A percentile compares a stretch with the other conserved stretches of the same genome.
phyloP scores from a whole-genome alignment of 345 rosid species.

The Citrus sp. region DNA sequence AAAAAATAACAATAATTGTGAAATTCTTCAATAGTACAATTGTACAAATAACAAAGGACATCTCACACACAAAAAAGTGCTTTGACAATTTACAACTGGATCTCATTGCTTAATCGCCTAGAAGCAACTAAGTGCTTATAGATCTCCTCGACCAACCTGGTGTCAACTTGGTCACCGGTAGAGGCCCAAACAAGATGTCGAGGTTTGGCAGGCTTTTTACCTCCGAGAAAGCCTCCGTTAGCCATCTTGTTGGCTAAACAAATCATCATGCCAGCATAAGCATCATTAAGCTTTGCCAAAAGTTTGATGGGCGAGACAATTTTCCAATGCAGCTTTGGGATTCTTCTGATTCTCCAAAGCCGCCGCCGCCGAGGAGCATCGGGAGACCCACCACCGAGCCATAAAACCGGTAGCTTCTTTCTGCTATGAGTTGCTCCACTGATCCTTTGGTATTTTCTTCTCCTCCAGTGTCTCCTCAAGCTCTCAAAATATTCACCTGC shows the following conservation, averaged over 20 bases:
- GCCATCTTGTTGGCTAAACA: slow-evolving; percentile 18
- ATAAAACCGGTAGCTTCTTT: slow-evolving; percentile 26
- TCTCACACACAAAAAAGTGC: background rate
- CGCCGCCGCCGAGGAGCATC: background rate
- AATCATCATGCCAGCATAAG: slow-evolving; percentile 32
- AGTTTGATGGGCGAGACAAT: slow-evolving; percentile 27
- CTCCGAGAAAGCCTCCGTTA: slow-evolving; percentile 16
- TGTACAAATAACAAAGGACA: no score
- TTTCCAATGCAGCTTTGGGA: slow-evolving; percentile 1
- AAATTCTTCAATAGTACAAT: no score
- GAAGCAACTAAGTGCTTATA: slow-evolving; percentile 36
- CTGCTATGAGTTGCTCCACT: background rate
- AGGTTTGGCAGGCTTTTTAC: slow-evolving; percentile 24
- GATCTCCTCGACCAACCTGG: slow-evolving; percentile 26
- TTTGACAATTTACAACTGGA: background rate
- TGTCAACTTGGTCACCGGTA: slow-evolving; percentile 35
- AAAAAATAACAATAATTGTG: no score
- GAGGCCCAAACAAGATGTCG: slow-evolving; percentile 14
- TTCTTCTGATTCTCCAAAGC: background rate
- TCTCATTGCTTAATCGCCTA: slow-evolving; percentile 7
- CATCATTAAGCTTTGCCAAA: slow-evolving; percentile 30
- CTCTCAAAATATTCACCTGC: slow-evolving; percentile 10
- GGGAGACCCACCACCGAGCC: slow-evolving; percentile 24
- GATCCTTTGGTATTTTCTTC: slow-evolving; percentile 38
- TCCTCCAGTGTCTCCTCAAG: slow-evolving; percentile 43